A percentile compares a stretch with the other conserved stretches of the same genome.
phyloP scores from a whole-genome alignment of 1,284 basidiomycete genomes.

The Malassezia dermatis region DNA sequence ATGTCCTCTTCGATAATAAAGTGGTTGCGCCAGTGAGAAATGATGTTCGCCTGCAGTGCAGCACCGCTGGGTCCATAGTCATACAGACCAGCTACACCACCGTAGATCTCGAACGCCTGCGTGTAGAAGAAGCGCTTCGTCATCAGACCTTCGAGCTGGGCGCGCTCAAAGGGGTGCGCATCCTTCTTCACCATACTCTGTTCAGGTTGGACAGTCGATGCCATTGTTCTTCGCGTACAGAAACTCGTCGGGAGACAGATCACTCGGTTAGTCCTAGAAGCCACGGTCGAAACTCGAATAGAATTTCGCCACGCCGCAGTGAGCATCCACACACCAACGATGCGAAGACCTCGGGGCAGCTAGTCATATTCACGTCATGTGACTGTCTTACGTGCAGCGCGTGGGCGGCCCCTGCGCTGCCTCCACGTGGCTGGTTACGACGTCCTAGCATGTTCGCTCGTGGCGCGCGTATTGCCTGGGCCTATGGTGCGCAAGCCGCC shows the following conservation, averaged over 20 bases:
- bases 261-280: constrained; percentile 1
- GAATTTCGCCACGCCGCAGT: constrained; percentile 4
- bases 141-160: constrained; percentile 72
- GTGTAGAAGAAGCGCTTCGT: constrained; percentile 94
- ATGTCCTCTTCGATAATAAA: constrained; percentile 98
- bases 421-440: not conserved
- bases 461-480: not conserved
- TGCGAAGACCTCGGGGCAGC: not conserved
- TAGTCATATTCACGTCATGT: not conserved
- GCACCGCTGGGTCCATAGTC: constrained; percentile 72
- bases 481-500: not conserved
- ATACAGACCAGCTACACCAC: constrained; percentile 81
- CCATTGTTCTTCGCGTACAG: constrained; percentile 1
- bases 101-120: constrained; percentile 96
- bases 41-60: constrained; percentile 89
- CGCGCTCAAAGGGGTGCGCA: constrained; percentile 79
- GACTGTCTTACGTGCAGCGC: not conserved
- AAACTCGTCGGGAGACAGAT: not conserved
- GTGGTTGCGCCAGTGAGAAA: constrained; percentile 91
- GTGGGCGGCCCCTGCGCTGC: not conserved
- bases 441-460: not conserved
- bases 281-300: not conserved
- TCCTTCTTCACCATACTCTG: constrained; percentile 29
- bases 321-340: constrained; percentile 1
- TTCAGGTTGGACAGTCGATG: not conserved